A percentile compares a stretch with the other conserved stretches of the same genome.
phyloP scores from a whole-genome alignment of 2,329 filamentous ascomycete species.

The Aspergillus phoenicis region DNA sequence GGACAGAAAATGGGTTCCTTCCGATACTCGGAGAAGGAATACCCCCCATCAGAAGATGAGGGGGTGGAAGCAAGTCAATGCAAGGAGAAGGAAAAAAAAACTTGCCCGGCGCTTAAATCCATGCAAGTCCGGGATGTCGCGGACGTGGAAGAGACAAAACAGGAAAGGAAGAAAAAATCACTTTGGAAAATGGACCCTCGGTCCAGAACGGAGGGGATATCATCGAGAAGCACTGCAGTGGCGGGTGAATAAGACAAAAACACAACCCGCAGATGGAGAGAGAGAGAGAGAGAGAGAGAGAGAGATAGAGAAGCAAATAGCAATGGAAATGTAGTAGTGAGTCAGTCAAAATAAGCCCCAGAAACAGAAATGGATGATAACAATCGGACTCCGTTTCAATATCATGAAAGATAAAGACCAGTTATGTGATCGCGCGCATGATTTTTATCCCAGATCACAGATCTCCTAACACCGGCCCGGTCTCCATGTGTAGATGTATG shows the following conservation, averaged over 20 bases:
- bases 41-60: too few species aligned
- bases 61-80: slow-evolving; percentile 10
- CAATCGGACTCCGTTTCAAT: slow-evolving; percentile 1
- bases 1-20: neutral
- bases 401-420: neutral
- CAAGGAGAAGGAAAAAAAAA: neutral
- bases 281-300: too few species aligned
- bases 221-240: slow-evolving; percentile 17
- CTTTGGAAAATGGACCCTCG: slow-evolving; percentile 11
- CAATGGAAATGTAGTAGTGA: slow-evolving; percentile 1
- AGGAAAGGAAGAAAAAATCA: slow-evolving; percentile 6
- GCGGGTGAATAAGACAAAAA: neutral
- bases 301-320: neutral
- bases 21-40: too few species aligned
- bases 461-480: slow-evolving; percentile 17
- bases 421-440: slow-evolving; percentile 1
- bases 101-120: neutral
- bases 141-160: slow-evolving; percentile 9
- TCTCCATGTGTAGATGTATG: slow-evolving; percentile 11
- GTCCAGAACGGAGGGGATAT: slow-evolving; percentile 30
- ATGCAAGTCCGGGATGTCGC: slow-evolving; percentile 7
- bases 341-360: neutral
- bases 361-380: slow-evolving; percentile 9
- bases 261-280: slow-evolving; percentile 8
- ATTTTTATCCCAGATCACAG: slow-evolving; percentile 9